Conservation (phyloP, 2,329 filamentous ascomycete genomes). For the Fusarium graminum region DNA sequence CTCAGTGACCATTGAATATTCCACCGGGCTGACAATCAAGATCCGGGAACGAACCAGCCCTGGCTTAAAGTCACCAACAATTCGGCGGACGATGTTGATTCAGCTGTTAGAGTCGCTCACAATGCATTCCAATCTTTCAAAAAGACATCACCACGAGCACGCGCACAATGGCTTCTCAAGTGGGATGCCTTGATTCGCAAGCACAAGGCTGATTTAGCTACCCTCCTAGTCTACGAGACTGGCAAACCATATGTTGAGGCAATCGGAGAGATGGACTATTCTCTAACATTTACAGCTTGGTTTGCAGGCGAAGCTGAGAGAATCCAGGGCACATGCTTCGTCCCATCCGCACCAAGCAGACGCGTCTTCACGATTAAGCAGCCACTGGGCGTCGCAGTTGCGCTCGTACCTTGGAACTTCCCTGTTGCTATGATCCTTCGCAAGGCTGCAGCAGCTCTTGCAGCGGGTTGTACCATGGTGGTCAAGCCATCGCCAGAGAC, state of each 20-base stretch:
- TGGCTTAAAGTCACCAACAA: slow-evolving; percentile 17
- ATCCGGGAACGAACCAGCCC: slow-evolving; percentile 14
- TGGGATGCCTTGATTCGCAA: slow-evolving; percentile 56
- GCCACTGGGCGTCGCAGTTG: slow-evolving; percentile 54
- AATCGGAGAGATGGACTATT: slow-evolving; percentile 68
- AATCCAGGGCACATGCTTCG: slow-evolving; percentile 68
- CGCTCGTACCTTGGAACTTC: slow-evolving; percentile 68
- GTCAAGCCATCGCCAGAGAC: slow-evolving; percentile 80
- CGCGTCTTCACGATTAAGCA: slow-evolving; percentile 77
- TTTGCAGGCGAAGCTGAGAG: slow-evolving; percentile 63
- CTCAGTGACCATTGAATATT: no score
- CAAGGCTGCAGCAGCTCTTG: slow-evolving; percentile 68
- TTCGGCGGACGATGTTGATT: slow-evolving; percentile 49
- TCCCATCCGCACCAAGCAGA: slow-evolving; percentile 59
- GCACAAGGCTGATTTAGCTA: slow-evolving; percentile 56
- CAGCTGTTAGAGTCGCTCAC: slow-evolving; percentile 45
- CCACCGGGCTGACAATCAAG: slow-evolving; percentile 11
- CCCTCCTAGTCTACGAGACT: slow-evolving; percentile 62
- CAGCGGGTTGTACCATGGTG: slow-evolving; percentile 82
- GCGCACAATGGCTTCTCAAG: slow-evolving; percentile 52
- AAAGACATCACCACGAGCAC: slow-evolving; percentile 53
- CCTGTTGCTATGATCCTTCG: slow-evolving; percentile 65
- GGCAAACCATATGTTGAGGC: slow-evolving; percentile 70
- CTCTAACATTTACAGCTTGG: slow-evolving; percentile 67
- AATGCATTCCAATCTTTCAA: slow-evolving; percentile 56